Conservation (phyloP, 1,284 basidiomycete genomes). For the Leccinum subrobustum region DNA sequence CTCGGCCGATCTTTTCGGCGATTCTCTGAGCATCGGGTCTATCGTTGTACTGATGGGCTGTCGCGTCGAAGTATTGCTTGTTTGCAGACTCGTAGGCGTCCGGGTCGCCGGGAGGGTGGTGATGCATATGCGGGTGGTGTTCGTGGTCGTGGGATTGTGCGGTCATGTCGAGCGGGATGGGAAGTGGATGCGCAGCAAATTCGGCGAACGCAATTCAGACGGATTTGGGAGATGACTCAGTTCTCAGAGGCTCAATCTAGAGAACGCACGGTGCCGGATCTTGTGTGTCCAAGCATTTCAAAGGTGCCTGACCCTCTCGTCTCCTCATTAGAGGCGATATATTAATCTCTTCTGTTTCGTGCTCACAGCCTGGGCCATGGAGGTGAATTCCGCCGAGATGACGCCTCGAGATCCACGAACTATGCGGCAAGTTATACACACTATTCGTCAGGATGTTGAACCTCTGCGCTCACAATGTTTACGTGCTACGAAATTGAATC, state of each 20-base stretch:
- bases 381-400: not conserved
- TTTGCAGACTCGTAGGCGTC: slow-evolving; percentile 20
- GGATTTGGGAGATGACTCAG: not conserved
- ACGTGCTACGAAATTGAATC: no score
- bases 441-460: not conserved
- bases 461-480: no score
- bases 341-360: not conserved
- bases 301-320: not conserved
- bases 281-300: not conserved
- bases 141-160: not conserved
- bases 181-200: not conserved
- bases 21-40: slow-evolving; percentile 25
- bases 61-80: slow-evolving; percentile 24
- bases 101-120: not conserved
- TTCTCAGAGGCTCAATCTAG: not conserved
- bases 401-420: not conserved
- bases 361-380: not conserved
- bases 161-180: not conserved
- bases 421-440: not conserved
- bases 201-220: not conserved
- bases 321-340: not conserved
- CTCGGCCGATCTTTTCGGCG: slow-evolving; percentile 38
- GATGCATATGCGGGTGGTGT: not conserved
- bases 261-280: not conserved
- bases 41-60: slow-evolving; percentile 28